Evolutionary conservation across 2,329 filamentous ascomycete species (phyloP), one percentile per base, ranked within the genome.

Genomic region (Colletotrichum falcatum): DNA sequence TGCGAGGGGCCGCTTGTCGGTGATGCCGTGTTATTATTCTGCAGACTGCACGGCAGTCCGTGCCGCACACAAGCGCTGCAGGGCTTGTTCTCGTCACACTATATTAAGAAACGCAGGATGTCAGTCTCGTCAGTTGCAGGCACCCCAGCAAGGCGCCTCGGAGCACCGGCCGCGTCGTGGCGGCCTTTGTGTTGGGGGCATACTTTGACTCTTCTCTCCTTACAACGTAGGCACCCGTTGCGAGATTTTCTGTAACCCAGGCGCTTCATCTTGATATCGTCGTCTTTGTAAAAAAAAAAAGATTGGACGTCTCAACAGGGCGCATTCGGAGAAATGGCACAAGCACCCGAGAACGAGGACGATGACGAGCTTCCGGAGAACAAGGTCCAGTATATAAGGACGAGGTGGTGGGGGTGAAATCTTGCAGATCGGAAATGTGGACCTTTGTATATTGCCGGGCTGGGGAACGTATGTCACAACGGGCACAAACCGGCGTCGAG

Each of bases 51-150:
- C n/a, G 76, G 66, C 12, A 82, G 73, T 23, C 76, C 75, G 62
- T 82, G 81, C 56, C 79, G 76, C 8, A 77, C 72, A 59, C 81
- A 83, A 2, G 80, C 80, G n/a, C 73, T 76, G 66, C 81, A 82
- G 4, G 81, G 81, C n/a, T 73, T 75, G 12, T 76, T 76, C 68
- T 83, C 81, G 59, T 83, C 79, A 71, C 81, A 83, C 81, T 82
- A 56, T 23, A 58, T 59, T 35, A n/a, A n/a, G 23, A 28, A n/a
- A 35, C 16, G 49, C 55, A 7, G 30, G 30, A 23, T 11, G 55
- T 71, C 39, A 69, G 65, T 65, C n/a, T n/a, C n/a, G 12, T 51
- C 30, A 30, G 26, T 20, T 37, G 39, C 42, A 28, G n/a, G n/a
- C n/a, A n/a, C n/a, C n/a, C n/a, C n/a, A n/a, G n/a, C n/a, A 26